Evolutionary conservation across 352 stramenopile genomes (phyloP).

Genomic region (Phytophthora lateralis): DNA sequence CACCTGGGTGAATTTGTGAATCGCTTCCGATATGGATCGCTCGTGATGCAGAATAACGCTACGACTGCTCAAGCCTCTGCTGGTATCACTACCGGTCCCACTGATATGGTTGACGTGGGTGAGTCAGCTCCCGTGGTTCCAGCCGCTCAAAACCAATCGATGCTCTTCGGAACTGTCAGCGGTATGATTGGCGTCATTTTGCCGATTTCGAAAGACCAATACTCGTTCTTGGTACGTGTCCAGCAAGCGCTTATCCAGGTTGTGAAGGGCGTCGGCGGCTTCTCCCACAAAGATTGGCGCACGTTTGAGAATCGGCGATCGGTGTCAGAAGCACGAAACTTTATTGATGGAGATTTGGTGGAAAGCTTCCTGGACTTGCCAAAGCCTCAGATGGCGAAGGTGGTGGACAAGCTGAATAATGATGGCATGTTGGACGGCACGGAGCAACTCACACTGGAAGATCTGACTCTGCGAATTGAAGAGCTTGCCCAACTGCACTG

Average conservation of each 20-base stretch:
- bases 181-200: constrained; percentile 96
- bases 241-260: constrained; percentile 90
- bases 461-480: constrained; percentile 72
- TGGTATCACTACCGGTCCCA: constrained; percentile 5
- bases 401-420: constrained; percentile 93
- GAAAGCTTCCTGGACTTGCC: constrained; percentile 95
- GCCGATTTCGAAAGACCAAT: constrained; percentile 91
- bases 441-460: constrained; percentile 68
- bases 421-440: constrained; percentile 76
- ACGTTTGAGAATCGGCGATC: constrained; percentile 92
- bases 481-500: constrained; percentile 81
- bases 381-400: constrained; percentile 87
- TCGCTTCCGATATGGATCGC: constrained; percentile 93
- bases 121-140: constrained; percentile 13
- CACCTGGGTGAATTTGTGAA: constrained; percentile 97
- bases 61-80: constrained; percentile 9
- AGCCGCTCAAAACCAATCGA: constrained; percentile 42
- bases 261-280: constrained; percentile 91
- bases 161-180: constrained; percentile 96
- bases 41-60: constrained; percentile 93
- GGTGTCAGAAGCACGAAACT: constrained; percentile 88
- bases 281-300: constrained; percentile 93
- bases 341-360: constrained; percentile 96
- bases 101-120: constrained; percentile 64
- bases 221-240: constrained; percentile 91